Conservation (phyloP, 2,329 filamentous ascomycete species). For the Myriosclerotinia scirpicola region DNA sequence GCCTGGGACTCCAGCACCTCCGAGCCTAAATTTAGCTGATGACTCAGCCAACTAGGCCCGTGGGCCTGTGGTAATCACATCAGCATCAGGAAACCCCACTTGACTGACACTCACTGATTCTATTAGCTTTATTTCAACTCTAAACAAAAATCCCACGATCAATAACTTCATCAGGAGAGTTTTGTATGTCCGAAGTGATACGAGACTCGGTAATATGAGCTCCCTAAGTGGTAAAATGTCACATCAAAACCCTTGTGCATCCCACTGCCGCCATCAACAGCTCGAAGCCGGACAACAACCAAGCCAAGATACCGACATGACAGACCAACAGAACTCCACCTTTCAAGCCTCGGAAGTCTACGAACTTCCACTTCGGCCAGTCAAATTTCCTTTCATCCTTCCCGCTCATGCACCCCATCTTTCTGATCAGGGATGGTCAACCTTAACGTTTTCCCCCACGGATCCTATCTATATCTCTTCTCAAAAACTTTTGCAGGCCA, state of each 20-base stretch:
- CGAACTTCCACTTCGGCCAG: constrained; percentile 19
- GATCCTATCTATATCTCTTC: constrained; percentile 29
- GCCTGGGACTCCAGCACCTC: background rate
- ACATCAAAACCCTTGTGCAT: background rate
- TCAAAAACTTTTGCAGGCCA: constrained; percentile 30
- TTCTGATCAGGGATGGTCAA: constrained; percentile 35
- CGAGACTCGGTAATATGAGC: background rate
- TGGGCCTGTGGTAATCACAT: background rate
- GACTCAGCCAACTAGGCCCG: background rate
- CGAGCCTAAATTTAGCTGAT: background rate
- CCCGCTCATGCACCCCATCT: constrained; percentile 29
- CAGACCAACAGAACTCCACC: background rate
- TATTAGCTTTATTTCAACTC: background rate
- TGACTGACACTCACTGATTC: too few relatives aligned
- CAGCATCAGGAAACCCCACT: background rate
- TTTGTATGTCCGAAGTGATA: background rate
- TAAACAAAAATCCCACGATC: background rate
- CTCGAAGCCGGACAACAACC: background rate
- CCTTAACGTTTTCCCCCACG: constrained; percentile 25
- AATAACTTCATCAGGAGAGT: background rate
- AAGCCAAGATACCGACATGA: background rate
- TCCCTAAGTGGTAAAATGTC: background rate
- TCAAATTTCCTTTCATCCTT: constrained; percentile 28
- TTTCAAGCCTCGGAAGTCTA: background rate
- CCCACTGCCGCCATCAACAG: background rate